Percentiles rank a stretch among this genome's conserved stretches.
These are phyloP conservation scores for Mycena venus DNA, from an alignment of 768 basidiomycete genomes.

Conservation along the genomic window DNA sequence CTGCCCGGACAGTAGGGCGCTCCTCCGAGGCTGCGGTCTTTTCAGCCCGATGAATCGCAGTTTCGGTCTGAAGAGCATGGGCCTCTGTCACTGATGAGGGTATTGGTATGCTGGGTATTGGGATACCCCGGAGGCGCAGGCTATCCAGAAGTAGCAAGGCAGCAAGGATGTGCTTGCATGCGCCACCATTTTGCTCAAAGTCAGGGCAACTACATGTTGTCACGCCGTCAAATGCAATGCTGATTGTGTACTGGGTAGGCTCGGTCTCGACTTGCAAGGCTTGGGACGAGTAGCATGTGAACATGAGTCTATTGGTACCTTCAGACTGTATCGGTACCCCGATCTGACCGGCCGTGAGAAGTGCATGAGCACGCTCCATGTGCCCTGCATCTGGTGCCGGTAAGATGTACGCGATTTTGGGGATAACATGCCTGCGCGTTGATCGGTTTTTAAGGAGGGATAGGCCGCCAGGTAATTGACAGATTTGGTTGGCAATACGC, in stretches of 20 bases:
- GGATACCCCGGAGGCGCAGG: background rate
- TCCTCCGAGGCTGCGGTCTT: too few relatives aligned
- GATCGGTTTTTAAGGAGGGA: background rate
- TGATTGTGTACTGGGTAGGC: constrained; percentile 3
- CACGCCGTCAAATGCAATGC: constrained; percentile 1
- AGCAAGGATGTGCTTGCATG: constrained; percentile 35
- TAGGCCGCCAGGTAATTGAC: background rate
- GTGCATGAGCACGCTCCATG: background rate
- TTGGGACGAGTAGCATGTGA: constrained; percentile 1
- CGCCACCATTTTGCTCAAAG: constrained; percentile 25
- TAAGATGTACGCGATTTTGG: background rate
- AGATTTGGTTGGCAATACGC: constrained; percentile 4
- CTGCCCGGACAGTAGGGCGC: background rate
- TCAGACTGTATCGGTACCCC: background rate
- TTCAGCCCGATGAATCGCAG: background rate
- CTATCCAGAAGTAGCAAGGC: background rate
- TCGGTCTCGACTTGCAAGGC: background rate
- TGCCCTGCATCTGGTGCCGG: background rate
- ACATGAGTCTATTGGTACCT: background rate
- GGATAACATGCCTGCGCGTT: background rate
- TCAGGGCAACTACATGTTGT: background rate
- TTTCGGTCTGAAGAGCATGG: background rate
- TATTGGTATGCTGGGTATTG: background rate
- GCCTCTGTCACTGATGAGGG: background rate
- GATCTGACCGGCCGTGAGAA: background rate